A percentile compares a stretch with the other conserved stretches of the same genome.
phyloP scores from a whole-genome alignment of 441 rosid species.

The Macaranga tanarius region DNA sequence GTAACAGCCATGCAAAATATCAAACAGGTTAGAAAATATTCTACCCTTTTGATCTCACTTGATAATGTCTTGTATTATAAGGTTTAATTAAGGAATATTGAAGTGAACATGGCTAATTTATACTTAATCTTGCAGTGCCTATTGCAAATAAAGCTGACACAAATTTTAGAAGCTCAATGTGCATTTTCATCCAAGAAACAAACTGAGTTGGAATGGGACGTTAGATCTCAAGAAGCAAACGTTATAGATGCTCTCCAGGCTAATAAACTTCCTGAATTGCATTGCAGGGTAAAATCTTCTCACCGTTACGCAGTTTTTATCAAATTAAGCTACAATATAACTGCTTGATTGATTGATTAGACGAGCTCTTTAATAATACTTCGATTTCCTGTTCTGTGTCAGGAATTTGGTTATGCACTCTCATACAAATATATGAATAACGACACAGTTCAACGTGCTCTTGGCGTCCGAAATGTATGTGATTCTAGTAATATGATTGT shows the following conservation, averaged over 20 bases:
- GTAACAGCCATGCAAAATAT: constrained; percentile 19
- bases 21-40: constrained; percentile 20
- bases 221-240: constrained; percentile 28
- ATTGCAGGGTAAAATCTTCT: constrained; percentile 37
- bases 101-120: not conserved
- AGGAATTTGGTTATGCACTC: constrained; percentile 36
- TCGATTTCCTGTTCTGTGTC: not conserved
- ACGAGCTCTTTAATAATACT: not conserved
- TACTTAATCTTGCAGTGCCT: constrained; percentile 4
- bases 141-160: constrained; percentile 16
- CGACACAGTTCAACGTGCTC: constrained; percentile 34
- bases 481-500: constrained; percentile 2
- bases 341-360: not conserved
- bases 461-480: constrained; percentile 34
- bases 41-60: not conserved
- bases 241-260: constrained; percentile 17
- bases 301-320: too few species aligned
- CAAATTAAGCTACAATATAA: not conserved
- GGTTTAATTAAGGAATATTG: constrained; percentile 15
- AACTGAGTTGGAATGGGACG: constrained; percentile 29
- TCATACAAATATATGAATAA: constrained; percentile 40
- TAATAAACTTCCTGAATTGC: constrained; percentile 7
- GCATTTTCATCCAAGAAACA: constrained; percentile 7
- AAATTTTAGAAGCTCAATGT: constrained; percentile 34
- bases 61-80: not conserved